phyloP scores from a whole-genome alignment of 106 monocot genomes.

The Dioscorea dumetorum region DNA sequence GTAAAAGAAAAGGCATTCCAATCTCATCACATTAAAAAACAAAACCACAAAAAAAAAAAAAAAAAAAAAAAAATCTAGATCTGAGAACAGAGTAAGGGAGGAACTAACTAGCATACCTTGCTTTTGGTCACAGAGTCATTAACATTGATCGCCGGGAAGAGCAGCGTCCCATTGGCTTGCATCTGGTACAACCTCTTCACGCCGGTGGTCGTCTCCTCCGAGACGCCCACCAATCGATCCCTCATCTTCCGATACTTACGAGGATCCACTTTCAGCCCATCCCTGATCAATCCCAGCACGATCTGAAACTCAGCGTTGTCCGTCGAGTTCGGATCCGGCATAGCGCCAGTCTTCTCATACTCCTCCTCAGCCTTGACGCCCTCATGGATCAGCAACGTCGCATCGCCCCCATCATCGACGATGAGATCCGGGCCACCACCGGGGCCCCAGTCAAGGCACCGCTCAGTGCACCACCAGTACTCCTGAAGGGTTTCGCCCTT shows the following conservation, averaged over 20 bases:
- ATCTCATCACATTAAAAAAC: no score
- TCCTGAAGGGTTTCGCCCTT: conserved; percentile 88
- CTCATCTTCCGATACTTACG: conserved; percentile 68
- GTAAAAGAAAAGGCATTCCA: no score
- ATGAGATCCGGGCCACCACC: conserved; percentile 82
- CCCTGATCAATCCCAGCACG: conserved; percentile 55
- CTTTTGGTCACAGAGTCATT: conserved; percentile 91
- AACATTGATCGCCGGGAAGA: conserved; percentile 80
- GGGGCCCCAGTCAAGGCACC: conserved; percentile 71
- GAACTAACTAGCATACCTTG: conserved; percentile 35
- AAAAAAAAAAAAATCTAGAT: no score
- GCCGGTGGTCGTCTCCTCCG: conserved; percentile 76
- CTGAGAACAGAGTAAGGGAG: neutral
- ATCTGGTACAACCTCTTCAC: conserved; percentile 89
- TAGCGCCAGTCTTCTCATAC: conserved; percentile 58
- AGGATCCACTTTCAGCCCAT: conserved; percentile 57
- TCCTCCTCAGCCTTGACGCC: conserved; percentile 84
- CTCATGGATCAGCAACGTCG: conserved; percentile 78
- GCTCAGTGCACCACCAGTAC: conserved; percentile 97
- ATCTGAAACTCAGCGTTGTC: conserved; percentile 82
- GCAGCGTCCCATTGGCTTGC: conserved; percentile 55
- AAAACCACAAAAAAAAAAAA: no score
- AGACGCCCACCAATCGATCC: conserved; percentile 69
- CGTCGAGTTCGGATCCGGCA: conserved; percentile 57
- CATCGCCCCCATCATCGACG: conserved; percentile 85